Conservation (phyloP, 129 eudicot species). For the Lactuca sativa region DNA sequence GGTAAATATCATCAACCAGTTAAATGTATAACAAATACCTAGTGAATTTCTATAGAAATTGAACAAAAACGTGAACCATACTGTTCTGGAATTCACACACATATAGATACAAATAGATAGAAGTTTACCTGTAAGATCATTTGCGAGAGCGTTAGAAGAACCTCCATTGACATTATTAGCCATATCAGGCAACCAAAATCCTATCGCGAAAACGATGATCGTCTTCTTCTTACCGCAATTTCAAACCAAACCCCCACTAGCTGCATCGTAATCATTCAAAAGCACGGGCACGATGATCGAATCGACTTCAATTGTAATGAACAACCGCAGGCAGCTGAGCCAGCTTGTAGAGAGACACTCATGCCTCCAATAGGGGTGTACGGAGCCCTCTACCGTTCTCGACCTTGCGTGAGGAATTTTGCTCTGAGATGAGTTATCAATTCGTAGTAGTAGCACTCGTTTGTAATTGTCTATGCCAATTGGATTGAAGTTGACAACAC, state of each 20-base stretch:
- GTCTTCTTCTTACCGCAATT: constrained; percentile 34
- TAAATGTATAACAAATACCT: no score
- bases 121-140: constrained; percentile 57
- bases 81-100: neutral
- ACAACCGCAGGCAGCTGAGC: constrained; percentile 61
- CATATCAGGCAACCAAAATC: constrained; percentile 76
- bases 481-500: neutral
- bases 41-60: neutral
- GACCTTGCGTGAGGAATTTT: neutral
- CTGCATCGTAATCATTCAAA: constrained; percentile 54
- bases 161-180: constrained; percentile 76
- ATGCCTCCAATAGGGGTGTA: no score
- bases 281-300: constrained; percentile 46
- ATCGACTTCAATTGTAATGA: constrained; percentile 48
- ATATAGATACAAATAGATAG: neutral
- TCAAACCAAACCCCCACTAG: constrained; percentile 49
- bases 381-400: neutral
- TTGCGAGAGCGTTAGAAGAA: constrained; percentile 66
- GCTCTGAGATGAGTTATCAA: neutral
- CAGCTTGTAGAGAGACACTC: no score
- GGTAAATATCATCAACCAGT: neutral
- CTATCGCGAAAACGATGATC: constrained; percentile 46
- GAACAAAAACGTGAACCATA: neutral
- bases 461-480: neutral
- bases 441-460: neutral